A percentile compares a stretch with the other conserved stretches of the same genome.
phyloP scores from a whole-genome alignment of 2,329 filamentous ascomycete genomes.

The Pseudogymnoascus sp. region DNA sequence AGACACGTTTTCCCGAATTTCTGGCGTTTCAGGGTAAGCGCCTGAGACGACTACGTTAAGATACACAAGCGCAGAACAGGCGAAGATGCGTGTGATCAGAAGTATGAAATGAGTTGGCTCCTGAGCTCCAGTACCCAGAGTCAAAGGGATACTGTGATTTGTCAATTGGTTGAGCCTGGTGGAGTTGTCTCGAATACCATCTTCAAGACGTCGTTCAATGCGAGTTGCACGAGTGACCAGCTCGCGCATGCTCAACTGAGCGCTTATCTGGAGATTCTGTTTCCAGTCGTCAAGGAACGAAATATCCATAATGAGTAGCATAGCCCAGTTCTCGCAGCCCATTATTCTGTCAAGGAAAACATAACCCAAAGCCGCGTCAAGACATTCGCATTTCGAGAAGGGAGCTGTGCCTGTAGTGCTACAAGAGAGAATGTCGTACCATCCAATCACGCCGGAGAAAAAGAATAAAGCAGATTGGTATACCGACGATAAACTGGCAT shows the following conservation, averaged over 20 bases:
- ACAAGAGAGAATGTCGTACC: conserved; percentile 42
- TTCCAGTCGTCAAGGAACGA: conserved; percentile 50
- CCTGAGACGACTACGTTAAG: conserved; percentile 17
- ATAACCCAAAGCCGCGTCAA: conserved; percentile 26
- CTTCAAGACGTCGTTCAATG: conserved; percentile 18
- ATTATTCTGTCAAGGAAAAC: conserved; percentile 43
- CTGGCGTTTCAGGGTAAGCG: conserved; percentile 12
- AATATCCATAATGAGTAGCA: conserved; percentile 45
- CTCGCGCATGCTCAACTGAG: conserved; percentile 37
- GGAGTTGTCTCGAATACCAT: conserved; percentile 8
- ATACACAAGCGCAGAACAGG: conserved; percentile 15
- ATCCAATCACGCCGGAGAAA: conserved; percentile 40
- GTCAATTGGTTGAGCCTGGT: neutral
- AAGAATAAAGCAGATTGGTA: conserved; percentile 43
- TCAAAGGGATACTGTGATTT: neutral
- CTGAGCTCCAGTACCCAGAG: neutral
- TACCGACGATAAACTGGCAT: conserved; percentile 19
- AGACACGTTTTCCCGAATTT: conserved; percentile 13
- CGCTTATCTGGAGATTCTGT: conserved; percentile 36
- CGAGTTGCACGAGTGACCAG: conserved; percentile 34
- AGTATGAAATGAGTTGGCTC: conserved; percentile 7
- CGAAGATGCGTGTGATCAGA: conserved; percentile 15
- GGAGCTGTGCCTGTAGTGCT: conserved; percentile 33
- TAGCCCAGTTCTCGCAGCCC: conserved; percentile 48
- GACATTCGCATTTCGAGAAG: neutral